phyloP scores from a whole-genome alignment of 305 asterid genomes.

The Striga hermonthica region DNA sequence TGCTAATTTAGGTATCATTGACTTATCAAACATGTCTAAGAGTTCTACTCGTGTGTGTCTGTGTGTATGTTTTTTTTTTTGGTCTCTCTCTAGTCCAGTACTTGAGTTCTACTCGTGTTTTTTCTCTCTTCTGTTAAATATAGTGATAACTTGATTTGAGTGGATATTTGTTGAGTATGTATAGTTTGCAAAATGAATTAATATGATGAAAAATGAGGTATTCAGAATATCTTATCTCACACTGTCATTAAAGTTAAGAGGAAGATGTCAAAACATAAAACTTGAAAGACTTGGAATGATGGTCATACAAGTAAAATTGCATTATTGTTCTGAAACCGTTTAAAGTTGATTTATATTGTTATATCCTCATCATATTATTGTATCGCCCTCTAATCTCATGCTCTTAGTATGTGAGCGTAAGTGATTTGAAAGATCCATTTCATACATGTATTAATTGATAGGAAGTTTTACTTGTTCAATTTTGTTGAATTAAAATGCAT shows the following conservation, averaged over 20 bases:
- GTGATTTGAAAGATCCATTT: background rate
- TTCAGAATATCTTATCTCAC: background rate
- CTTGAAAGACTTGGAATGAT: background rate
- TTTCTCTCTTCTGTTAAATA: background rate
- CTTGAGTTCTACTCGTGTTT: slow-evolving; percentile 1
- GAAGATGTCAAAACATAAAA: background rate
- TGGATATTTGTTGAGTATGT: background rate
- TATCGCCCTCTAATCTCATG: background rate
- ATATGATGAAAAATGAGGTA: slow-evolving; percentile 1
- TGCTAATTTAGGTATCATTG: background rate
- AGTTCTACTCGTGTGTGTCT: no score
- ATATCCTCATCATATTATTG: background rate
- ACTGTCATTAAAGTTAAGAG: background rate
- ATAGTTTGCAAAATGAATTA: slow-evolving; percentile 4
- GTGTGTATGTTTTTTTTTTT: no score
- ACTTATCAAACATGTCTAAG: background rate
- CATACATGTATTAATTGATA: background rate
- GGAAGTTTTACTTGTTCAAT: slow-evolving; percentile 1
- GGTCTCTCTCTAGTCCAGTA: no score
- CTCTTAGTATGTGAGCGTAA: slow-evolving; percentile 9
- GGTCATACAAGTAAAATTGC: background rate
- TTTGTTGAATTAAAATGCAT: background rate
- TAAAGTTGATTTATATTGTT: slow-evolving; percentile 13
- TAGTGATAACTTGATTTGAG: slow-evolving; percentile 14
- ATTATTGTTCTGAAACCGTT: background rate